Conservation (phyloP, 139 green algal species). For the Asterochloris sp. region DNA sequence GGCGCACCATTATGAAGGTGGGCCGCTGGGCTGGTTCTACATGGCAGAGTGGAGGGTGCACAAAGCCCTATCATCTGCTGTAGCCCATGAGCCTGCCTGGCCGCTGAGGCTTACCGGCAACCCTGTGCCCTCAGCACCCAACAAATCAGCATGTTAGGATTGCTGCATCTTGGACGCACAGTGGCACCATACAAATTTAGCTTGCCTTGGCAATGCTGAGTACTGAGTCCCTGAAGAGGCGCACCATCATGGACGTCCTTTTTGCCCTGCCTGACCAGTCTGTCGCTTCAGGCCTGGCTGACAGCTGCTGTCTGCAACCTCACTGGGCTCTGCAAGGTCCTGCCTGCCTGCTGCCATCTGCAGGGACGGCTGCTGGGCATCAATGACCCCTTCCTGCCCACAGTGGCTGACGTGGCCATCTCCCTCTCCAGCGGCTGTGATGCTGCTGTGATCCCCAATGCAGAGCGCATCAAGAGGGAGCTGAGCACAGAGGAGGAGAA, state of each 20-base stretch:
- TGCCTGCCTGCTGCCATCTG: background rate
- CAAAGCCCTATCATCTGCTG: background rate
- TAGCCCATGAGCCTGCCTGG: background rate
- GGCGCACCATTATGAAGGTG: slow-evolving; percentile 80
- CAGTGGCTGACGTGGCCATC: slow-evolving; percentile 70
- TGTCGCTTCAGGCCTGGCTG: too few relatives aligned
- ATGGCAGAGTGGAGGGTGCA: too few relatives aligned
- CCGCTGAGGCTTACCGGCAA: background rate
- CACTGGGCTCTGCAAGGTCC: too few relatives aligned
- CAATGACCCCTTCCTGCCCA: slow-evolving; percentile 53
- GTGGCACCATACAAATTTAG: too few relatives aligned
- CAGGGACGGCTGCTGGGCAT: slow-evolving; percentile 68
- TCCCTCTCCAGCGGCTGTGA: slow-evolving; percentile 65
- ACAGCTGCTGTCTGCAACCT: too few relatives aligned
- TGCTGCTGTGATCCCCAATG: slow-evolving; percentile 51
- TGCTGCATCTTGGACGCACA: too few relatives aligned
- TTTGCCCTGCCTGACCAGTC: too few relatives aligned
- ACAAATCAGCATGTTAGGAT: too few relatives aligned
- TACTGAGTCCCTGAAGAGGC: too few relatives aligned
- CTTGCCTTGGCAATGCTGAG: too few relatives aligned
- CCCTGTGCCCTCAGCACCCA: too few relatives aligned
- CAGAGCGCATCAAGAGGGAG: slow-evolving; percentile 64
- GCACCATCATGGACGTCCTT: too few relatives aligned
- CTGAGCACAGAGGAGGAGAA: slow-evolving; percentile 70
- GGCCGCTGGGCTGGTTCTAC: background rate